Percentiles rank a stretch among this genome's conserved stretches.
These are phyloP conservation scores for Phytophthora nicotianae DNA, from an alignment of 352 stramenopile genomes.

Conservation along the genomic window DNA sequence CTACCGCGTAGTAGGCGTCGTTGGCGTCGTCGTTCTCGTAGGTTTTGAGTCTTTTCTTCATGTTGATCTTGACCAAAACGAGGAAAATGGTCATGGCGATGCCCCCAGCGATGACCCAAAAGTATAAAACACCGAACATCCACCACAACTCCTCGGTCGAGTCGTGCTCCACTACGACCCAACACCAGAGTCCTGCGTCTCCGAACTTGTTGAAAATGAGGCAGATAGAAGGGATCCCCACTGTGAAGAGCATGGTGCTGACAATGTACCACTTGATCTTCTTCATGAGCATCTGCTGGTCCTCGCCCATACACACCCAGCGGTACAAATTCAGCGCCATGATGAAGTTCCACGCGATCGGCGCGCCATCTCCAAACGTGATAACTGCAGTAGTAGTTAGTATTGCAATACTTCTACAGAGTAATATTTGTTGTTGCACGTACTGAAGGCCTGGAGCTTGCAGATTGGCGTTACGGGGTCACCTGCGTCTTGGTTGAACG, in stretches of 20 bases:
- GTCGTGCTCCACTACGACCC: conserved; percentile 61
- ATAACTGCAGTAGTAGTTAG: conserved; percentile 56
- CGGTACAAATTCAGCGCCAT: conserved; percentile 86
- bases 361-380: conserved; percentile 72
- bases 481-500: conserved; percentile 60
- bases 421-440: conserved; percentile 2
- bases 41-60: conserved; percentile 73
- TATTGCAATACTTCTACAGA: not conserved
- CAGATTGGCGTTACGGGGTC: conserved; percentile 63
- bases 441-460: conserved; percentile 77
- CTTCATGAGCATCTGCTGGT: conserved; percentile 83
- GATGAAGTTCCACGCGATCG: conserved; percentile 86
- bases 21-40: conserved; percentile 78
- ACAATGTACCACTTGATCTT: conserved; percentile 86
- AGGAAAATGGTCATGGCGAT: conserved; percentile 64
- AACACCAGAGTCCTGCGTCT: conserved; percentile 79
- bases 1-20: conserved; percentile 78
- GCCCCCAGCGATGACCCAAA: conserved; percentile 73
- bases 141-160: conserved; percentile 63
- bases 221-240: conserved; percentile 56
- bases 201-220: conserved; percentile 69
- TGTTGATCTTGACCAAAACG: conserved; percentile 80
- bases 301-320: conserved; percentile 83
- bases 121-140: conserved; percentile 76
- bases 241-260: conserved; percentile 60